Evolutionary conservation across 345 rosid genomes (phyloP), one percentile per base, ranked within the genome.

Genomic region (Citrus sp.): DNA sequence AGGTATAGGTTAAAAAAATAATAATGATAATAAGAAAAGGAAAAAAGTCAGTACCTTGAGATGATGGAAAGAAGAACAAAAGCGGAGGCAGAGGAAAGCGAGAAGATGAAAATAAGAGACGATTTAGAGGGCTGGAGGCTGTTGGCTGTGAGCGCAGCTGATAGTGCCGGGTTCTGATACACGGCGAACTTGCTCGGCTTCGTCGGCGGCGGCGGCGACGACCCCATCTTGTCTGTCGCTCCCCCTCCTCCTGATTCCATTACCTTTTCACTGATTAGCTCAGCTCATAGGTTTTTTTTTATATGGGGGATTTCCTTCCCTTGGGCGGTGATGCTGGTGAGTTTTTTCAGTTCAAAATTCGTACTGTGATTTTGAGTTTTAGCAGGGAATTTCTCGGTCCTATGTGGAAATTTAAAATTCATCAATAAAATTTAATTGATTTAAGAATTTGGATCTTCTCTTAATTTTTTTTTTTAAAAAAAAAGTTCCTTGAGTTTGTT

Each of bases 61-160:
- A 80, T 54, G 72, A 86, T 72, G 76, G 86, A 89, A 65, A 92
- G 64, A 61, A 92, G 87, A 78, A 87, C 87, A 71, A 92, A 77
- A 40, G 90, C 90, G 60, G 97, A 91, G 81, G 87, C 89, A 21
- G 92, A 81, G 65, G 92, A 90, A 85, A 95, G 81, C n/a, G 77
- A 80, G 77, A 92, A 76, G 54, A 86, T 67, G 86, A 77, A 80
- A 76, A 89, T 46, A 74, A 95, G 79, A 30, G 89, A 77, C 27
- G 87, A 84, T 82, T 84, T 95, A 5, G 99, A 88, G 37, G 98
- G 98, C 70, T 80, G 91, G 73, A 89, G 82, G 76, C 99, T 92
- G 67, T 81, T 87, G 63, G 96, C 94, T 4, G 94, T 89, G n/a
- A 92, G 84, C 49, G 97, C 96, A 35, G 95, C 91, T 37, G 97